Evolutionary conservation across 805 yeast species (phyloP), one percentile per base, ranked within the genome.

Genomic region (Wickerhamiella qilinensis): DNA sequence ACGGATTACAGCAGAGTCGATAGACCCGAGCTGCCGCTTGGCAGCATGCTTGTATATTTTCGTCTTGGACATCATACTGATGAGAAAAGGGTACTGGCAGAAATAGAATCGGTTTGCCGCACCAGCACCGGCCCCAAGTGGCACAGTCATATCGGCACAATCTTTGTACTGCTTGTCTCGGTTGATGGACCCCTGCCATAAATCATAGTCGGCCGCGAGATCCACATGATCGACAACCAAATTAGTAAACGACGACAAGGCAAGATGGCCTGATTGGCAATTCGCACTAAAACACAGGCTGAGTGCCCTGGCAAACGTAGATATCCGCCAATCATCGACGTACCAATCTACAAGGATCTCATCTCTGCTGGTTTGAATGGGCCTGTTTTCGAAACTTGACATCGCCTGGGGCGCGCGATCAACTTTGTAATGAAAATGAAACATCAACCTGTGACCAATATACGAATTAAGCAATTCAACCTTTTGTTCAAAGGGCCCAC

Each of bases 31-130:
- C 30, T 48, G 46, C 1, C 50, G 44, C 16, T 43, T 48, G 4
- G 44, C 35, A 5, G 49, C 42, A 20, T 81, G 75, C 47, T 82
- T 93, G 45, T 88, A 58, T 2, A 88, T 73, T 0, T 77, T 65
- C 2, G 85, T 78, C 55, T 88, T 88, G 1, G 84, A 69, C 0
- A 93, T 95, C 42, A 88, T 57, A 0, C 93, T 75, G 19, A 88
- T 59, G 37, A 84, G 59, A 52, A 81, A 85, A 1, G 96, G 95
- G 47, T 68, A 85, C 45, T 80, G 79, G 53, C 97, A 86, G 44
- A 88, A 74, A 0, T 74, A 68, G 56, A 70, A 72, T 51, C 46
- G 42, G 38, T 17, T 43, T n/a, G n/a, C n/a, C n/a, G n/a, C n/a
- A n/a, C n/a, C n/a, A n/a, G n/a, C n/a, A n/a, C n/a, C n/a, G n/a